Conservation (phyloP, 352 stramenopile genomes). For the Achlya hypogyna region DNA sequence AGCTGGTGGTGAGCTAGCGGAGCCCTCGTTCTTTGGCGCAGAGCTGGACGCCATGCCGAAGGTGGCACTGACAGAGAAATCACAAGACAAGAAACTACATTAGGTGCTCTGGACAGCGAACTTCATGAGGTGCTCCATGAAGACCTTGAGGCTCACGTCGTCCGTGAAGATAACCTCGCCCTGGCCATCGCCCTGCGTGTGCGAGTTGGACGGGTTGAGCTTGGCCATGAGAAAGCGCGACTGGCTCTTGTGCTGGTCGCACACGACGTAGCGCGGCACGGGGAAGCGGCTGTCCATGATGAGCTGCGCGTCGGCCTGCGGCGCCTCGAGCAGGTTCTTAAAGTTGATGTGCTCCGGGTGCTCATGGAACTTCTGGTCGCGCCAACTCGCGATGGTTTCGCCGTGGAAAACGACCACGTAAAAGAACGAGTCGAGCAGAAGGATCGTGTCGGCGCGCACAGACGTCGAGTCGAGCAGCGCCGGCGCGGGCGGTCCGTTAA, state of each 20-base stretch:
- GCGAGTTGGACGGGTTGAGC: constrained; percentile 96
- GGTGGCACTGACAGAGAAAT: too few species aligned
- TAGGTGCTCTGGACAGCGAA: constrained; percentile 51
- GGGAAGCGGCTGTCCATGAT: constrained; percentile 99
- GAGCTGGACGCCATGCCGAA: too few species aligned
- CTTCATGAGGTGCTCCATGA: constrained; percentile 99
- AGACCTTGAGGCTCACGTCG: constrained; percentile 99
- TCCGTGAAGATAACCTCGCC: constrained; percentile 98
- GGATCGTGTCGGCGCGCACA: constrained; percentile 96
- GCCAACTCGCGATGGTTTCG: constrained; percentile 98
- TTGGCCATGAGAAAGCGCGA: constrained; percentile 99
- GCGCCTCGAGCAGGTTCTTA: constrained; percentile 95
- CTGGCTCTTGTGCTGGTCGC: constrained; percentile 99
- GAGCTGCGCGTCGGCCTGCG: constrained; percentile 95
- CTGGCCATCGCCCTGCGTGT: constrained; percentile 93
- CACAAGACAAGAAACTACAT: too few species aligned
- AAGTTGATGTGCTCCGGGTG: constrained; percentile 96
- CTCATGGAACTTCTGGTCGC: constrained; percentile 94
- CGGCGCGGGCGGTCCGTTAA: constrained; percentile 85
- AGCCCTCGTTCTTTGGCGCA: too few species aligned
- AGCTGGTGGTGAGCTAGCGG: too few species aligned
- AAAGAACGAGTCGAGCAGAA: constrained; percentile 99
- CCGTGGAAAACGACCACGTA: constrained; percentile 99
- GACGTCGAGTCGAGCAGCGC: constrained; percentile 84
- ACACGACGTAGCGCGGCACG: constrained; percentile 98